These are phyloP conservation scores for Rhamnella rubrinervis DNA, from an alignment of 331 rosid species.

Conservation along the genomic window DNA sequence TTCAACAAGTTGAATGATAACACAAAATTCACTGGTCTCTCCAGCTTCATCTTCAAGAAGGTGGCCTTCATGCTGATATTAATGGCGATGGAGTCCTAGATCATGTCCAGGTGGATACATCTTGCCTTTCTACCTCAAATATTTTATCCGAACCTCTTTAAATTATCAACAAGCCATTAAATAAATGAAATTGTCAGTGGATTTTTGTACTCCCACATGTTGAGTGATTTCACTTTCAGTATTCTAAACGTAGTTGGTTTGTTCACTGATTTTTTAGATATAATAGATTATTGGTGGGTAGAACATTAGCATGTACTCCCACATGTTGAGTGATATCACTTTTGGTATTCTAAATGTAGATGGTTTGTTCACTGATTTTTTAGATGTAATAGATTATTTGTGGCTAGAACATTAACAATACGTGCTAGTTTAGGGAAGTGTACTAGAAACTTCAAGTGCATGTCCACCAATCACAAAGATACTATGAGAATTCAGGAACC, in stretches of 20 bases:
- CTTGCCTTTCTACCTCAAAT: conserved; percentile 4
- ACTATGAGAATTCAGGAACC: background rate
- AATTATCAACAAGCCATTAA: background rate
- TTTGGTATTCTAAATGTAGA: background rate
- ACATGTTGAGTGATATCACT: background rate
- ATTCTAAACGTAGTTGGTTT: background rate
- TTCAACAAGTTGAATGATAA: conserved; percentile 13
- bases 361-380: background rate
- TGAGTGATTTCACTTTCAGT: background rate
- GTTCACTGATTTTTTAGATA: no score
- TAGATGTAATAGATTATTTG: no score
- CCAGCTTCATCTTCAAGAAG: conserved; percentile 97
- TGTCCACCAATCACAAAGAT: background rate
- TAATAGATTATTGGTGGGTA: no score
- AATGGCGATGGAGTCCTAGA: conserved; percentile 99
- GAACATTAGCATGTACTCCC: background rate
- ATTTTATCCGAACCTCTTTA: conserved; percentile 1
- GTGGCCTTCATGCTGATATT: conserved; percentile 98
- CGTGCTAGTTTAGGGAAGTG: background rate
- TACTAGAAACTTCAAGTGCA: background rate
- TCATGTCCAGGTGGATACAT: conserved; percentile 87
- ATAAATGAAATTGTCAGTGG: background rate
- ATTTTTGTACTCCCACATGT: background rate
- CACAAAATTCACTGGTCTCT: conserved; percentile 30
- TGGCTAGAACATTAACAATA: no score